phyloP scores from a whole-genome alignment of 2,329 filamentous ascomycete species.

The Aspergillus brasiliensis region DNA sequence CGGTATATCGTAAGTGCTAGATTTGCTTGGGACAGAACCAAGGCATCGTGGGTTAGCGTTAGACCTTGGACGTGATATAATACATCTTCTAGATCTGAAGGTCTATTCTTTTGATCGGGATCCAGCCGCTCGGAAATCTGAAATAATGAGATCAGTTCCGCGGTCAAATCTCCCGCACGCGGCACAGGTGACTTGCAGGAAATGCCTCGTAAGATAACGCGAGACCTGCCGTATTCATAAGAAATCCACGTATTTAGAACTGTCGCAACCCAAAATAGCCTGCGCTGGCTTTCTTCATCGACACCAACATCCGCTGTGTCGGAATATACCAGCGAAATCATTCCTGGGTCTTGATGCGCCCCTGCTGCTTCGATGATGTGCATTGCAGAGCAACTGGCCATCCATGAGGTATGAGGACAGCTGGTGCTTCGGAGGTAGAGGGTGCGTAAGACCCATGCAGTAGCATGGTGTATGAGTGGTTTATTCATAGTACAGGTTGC shows the following conservation, averaged over 20 bases:
- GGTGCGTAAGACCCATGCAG: constrained; percentile 54
- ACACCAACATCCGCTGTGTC: constrained; percentile 9
- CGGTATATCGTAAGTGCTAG: constrained; percentile 20
- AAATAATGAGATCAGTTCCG: constrained; percentile 13
- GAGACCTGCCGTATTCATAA: constrained; percentile 21
- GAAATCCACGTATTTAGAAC: constrained; percentile 24
- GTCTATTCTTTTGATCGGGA: constrained; percentile 10
- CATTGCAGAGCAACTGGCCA: constrained; percentile 60
- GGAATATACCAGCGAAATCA: constrained; percentile 14
- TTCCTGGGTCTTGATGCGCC: constrained; percentile 13
- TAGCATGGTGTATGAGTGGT: constrained; percentile 26
- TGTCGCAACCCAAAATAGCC: constrained; percentile 22
- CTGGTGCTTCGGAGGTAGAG: constrained; percentile 56
- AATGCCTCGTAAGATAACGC: constrained; percentile 14
- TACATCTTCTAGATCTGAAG: constrained; percentile 8
- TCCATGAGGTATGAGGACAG: constrained; percentile 54
- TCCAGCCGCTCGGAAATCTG: constrained; percentile 18
- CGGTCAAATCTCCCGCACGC: constrained; percentile 11
- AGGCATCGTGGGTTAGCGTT: constrained; percentile 7
- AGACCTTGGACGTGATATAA: constrained; percentile 8
- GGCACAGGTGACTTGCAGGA: constrained; percentile 11
- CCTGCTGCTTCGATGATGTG: constrained; percentile 58
- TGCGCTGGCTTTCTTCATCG: constrained; percentile 7
- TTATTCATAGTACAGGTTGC: constrained; percentile 19
- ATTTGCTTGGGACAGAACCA: constrained; percentile 17